These are phyloP conservation scores for Darksidea phi DNA, from an alignment of 495 filamentous ascomycete species.

Conservation along the genomic window DNA sequence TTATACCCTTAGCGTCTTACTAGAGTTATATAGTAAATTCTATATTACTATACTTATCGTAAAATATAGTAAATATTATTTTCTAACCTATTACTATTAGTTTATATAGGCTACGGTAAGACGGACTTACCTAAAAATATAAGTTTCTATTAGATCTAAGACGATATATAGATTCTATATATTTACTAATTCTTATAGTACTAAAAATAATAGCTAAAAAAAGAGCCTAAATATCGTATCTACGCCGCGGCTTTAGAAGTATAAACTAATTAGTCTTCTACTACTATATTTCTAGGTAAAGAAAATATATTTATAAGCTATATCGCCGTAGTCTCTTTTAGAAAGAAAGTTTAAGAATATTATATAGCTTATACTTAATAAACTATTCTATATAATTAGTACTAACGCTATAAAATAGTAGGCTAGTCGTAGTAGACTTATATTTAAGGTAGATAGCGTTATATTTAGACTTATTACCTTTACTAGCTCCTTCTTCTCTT, in stretches of 20 bases:
- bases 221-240: constrained; percentile 18
- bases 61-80: constrained; percentile 19
- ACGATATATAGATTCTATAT: constrained; percentile 17
- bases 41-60: constrained; percentile 14
- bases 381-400: constrained; percentile 20
- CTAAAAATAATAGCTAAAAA: constrained; percentile 14
- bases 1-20: constrained; percentile 18
- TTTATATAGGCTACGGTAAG: constrained; percentile 20
- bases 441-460: constrained; percentile 20
- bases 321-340: constrained; percentile 19
- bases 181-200: constrained; percentile 22
- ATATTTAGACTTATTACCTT: constrained; percentile 17
- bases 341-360: constrained; percentile 11
- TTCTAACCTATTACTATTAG: constrained; percentile 17
- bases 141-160: constrained; percentile 18
- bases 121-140: constrained; percentile 21
- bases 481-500: neutral
- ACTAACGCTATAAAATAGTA: constrained; percentile 21
- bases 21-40: constrained; percentile 20
- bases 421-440: constrained; percentile 18
- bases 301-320: constrained; percentile 19
- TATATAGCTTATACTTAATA: constrained; percentile 22
- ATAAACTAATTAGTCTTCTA: constrained; percentile 20
- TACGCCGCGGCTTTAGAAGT: constrained; percentile 19
- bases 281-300: constrained; percentile 21